phyloP scores from a whole-genome alignment of 2,329 filamentous ascomycete genomes.

The Aspergillus candidus region DNA sequence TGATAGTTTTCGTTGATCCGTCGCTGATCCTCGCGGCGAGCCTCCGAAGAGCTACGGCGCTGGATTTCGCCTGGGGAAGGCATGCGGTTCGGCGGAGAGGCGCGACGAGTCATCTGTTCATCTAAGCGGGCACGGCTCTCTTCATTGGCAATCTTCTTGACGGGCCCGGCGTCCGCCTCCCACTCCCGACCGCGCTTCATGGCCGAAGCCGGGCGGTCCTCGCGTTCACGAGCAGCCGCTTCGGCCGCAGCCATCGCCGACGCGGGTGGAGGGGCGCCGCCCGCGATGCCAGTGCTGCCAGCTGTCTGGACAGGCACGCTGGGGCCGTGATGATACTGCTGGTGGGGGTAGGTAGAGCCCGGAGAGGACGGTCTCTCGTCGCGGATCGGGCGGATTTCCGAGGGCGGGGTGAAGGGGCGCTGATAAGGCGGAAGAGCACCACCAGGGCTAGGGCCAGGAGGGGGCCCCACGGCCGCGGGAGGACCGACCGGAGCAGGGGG shows the following conservation, averaged over 20 bases:
- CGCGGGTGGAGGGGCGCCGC: constrained; percentile 61
- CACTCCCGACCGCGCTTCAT: constrained; percentile 86
- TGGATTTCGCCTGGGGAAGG: constrained; percentile 65
- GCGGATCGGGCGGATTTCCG: constrained; percentile 73
- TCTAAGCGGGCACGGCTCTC: constrained; percentile 82
- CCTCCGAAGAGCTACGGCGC: constrained; percentile 72
- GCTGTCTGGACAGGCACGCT: constrained; percentile 46
- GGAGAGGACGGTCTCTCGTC: constrained; percentile 89
- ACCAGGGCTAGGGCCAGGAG: constrained; percentile 48
- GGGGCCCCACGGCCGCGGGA: constrained; percentile 46
- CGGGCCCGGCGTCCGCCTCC: constrained; percentile 67
- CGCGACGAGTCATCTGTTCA: constrained; percentile 72
- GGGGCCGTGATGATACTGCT: constrained; percentile 70
- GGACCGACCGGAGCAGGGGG: constrained; percentile 34
- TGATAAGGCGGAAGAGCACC: constrained; percentile 68
- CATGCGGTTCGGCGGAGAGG: constrained; percentile 48
- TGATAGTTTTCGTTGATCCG: constrained; percentile 75
- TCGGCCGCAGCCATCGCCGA: constrained; percentile 63
- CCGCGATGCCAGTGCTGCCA: constrained; percentile 54
- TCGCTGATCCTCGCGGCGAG: constrained; percentile 61
- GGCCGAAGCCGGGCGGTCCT: constrained; percentile 70
- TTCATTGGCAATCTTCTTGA: constrained; percentile 83
- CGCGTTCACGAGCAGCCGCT: constrained; percentile 58
- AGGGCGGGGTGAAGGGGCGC: constrained; percentile 68
- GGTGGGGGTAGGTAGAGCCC: constrained; percentile 75